A percentile compares a stretch with the other conserved stretches of the same genome.
Evolutionary conservation across 1,284 basidiomycete species (phyloP).

Genomic region (Trichosporon sp.): DNA sequence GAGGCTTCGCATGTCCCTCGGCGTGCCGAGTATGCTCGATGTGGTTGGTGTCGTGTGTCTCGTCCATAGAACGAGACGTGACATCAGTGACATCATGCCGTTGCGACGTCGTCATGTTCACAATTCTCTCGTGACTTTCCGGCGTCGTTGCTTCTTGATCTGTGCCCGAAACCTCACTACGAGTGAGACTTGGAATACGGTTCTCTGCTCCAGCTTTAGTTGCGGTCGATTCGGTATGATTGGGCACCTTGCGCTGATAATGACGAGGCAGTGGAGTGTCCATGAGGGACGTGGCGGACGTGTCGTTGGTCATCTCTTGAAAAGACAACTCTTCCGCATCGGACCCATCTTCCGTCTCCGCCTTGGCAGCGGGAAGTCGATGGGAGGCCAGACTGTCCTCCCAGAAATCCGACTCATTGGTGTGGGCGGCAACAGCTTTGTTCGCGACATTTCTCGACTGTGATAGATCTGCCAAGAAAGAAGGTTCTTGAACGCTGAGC

Average conservation of each 20-base stretch:
- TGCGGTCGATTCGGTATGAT: background rate
- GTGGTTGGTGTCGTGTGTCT: background rate
- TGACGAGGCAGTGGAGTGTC: constrained; percentile 10
- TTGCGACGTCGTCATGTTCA: background rate
- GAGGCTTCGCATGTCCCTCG: background rate
- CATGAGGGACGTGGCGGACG: background rate
- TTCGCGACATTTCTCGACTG: background rate
- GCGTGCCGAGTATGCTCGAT: background rate
- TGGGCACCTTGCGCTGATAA: background rate
- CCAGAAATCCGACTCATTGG: background rate
- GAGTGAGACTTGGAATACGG: constrained; percentile 38
- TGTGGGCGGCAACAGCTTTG: background rate
- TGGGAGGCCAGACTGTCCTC: background rate
- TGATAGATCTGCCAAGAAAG: background rate
- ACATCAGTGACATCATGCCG: background rate
- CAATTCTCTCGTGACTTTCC: constrained; percentile 18
- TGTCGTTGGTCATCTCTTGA: background rate
- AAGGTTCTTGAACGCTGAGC: background rate
- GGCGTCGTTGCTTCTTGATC: constrained; percentile 40
- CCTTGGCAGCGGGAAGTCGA: background rate
- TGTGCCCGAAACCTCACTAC: constrained; percentile 35
- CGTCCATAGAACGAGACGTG: background rate
- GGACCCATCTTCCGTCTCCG: background rate
- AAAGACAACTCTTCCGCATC: background rate
- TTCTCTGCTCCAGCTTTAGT: background rate